Evolutionary conservation across 2,329 filamentous ascomycete genomes (phyloP).

Genomic region (Paramyrothecium roridum): DNA sequence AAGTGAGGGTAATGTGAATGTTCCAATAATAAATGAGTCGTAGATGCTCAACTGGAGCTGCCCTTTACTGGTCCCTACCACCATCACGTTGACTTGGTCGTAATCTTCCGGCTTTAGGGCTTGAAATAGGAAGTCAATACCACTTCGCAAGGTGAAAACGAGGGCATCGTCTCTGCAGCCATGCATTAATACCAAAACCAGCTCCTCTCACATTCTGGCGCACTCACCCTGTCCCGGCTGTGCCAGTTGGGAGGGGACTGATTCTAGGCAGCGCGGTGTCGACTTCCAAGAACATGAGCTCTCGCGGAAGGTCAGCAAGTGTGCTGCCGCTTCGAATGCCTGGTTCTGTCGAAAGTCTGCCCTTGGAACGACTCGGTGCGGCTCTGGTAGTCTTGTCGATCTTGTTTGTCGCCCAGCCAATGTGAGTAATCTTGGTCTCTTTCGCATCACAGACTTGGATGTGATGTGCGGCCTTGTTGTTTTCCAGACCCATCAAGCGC

Average conservation of each 20-base stretch:
- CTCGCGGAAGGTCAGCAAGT: conserved; percentile 60
- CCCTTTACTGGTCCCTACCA: conserved; percentile 70
- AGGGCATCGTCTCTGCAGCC: conserved; percentile 45
- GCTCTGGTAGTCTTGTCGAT: conserved; percentile 9
- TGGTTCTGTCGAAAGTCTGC: conserved; percentile 9
- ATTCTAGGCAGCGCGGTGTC: conserved; percentile 75
- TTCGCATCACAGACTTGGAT: conserved; percentile 50
- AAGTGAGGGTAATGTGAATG: conserved; percentile 49
- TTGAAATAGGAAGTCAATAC: conserved; percentile 68
- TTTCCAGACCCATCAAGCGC: conserved; percentile 75
- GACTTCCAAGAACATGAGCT: conserved; percentile 72
- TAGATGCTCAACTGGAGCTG: conserved; percentile 77
- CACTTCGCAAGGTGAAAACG: conserved; percentile 67
- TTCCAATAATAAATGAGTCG: conserved; percentile 78
- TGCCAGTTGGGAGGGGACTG: conserved; percentile 61
- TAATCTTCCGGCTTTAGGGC: conserved; percentile 60
- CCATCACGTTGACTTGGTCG: conserved; percentile 75
- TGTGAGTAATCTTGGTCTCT: conserved; percentile 44
- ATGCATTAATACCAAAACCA: conserved; percentile 9
- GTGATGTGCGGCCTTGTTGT: conserved; percentile 75
- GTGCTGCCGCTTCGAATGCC: conserved; percentile 7
- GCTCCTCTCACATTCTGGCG: not conserved
- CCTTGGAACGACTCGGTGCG: conserved; percentile 9
- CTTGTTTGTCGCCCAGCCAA: conserved; percentile 46
- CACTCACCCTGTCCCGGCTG: conserved; percentile 60